Evolutionary conservation across 1,284 basidiomycete genomes (phyloP).

Genomic region (Kalmanozyma brasiliensis): DNA sequence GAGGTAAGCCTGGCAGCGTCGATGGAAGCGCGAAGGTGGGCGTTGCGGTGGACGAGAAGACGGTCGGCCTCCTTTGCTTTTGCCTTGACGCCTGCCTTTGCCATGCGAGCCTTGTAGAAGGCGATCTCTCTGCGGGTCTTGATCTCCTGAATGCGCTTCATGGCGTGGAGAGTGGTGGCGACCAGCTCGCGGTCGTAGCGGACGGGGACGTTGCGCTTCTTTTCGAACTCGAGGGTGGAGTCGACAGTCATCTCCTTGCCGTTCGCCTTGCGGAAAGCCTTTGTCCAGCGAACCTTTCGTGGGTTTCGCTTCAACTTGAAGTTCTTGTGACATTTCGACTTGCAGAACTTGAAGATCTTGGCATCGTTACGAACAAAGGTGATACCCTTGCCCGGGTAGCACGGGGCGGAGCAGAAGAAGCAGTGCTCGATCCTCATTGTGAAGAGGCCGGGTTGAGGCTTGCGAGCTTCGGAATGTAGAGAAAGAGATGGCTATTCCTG

Average conservation of each 20-base stretch:
- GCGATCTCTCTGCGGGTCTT: conserved; percentile 88
- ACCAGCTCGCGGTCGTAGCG: conserved; percentile 96
- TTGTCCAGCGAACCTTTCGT: conserved; percentile 98
- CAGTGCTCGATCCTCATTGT: conserved; percentile 69
- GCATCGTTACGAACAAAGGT: conserved; percentile 67
- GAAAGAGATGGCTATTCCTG: too few relatives aligned
- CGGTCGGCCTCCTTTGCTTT: conserved; percentile 60
- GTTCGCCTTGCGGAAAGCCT: conserved; percentile 97
- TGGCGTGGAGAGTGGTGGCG: conserved; percentile 93
- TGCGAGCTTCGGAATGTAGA: too few relatives aligned
- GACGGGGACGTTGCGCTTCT: conserved; percentile 95
- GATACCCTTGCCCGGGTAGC: conserved; percentile 86
- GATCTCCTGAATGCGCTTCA: conserved; percentile 95
- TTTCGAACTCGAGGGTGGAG: conserved; percentile 98
- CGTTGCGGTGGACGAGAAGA: conserved; percentile 60
- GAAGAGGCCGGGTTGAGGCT: background rate
- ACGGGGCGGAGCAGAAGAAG: conserved; percentile 82
- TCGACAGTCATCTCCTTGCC: conserved; percentile 99
- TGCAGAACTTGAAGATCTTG: conserved; percentile 66
- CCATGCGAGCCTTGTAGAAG: conserved; percentile 75
- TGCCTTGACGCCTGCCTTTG: conserved; percentile 60
- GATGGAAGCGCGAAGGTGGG: conserved; percentile 59
- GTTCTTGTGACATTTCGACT: conserved; percentile 68
- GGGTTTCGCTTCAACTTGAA: conserved; percentile 99
- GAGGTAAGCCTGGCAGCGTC: conserved; percentile 35